These are phyloP conservation scores for Dicorynia guianensis DNA, from an alignment of 306 rosid species.

Conservation along the genomic window DNA sequence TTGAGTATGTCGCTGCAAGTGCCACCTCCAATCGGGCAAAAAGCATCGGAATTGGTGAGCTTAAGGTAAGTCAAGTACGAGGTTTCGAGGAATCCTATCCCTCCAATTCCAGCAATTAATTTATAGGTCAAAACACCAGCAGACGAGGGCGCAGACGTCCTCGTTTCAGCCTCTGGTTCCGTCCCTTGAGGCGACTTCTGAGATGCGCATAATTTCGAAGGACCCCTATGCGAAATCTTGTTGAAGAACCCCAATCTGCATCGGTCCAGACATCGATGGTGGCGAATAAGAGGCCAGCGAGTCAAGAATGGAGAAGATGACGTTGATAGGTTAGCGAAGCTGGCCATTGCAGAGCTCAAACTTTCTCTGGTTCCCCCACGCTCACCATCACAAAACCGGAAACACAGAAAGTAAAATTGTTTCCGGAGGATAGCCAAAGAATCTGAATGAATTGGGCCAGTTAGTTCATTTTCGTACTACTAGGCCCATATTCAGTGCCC, in stretches of 20 bases:
- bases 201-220: constrained; percentile 56
- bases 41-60: constrained; percentile 69
- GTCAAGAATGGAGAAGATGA: constrained; percentile 50
- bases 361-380: not conserved
- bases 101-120: constrained; percentile 60
- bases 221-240: constrained; percentile 37
- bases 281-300: constrained; percentile 37
- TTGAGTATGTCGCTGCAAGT: constrained; percentile 70
- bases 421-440: too few species aligned
- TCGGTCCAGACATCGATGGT: constrained; percentile 15
- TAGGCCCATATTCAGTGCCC: not conserved
- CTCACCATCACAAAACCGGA: too few species aligned
- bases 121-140: constrained; percentile 50
- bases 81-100: constrained; percentile 80
- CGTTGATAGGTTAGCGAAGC: constrained; percentile 47
- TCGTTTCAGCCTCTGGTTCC: constrained; percentile 53
- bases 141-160: constrained; percentile 33
- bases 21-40: constrained; percentile 73
- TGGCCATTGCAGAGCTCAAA: constrained; percentile 54
- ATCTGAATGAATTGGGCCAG: constrained; percentile 1
- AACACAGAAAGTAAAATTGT: too few species aligned
- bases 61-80: constrained; percentile 79
- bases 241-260: constrained; percentile 14
- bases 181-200: constrained; percentile 52
- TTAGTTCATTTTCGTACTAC: not conserved